These are phyloP conservation scores for Kernera saxatilis DNA, from an alignment of 345 rosid species.

Conservation along the genomic window DNA sequence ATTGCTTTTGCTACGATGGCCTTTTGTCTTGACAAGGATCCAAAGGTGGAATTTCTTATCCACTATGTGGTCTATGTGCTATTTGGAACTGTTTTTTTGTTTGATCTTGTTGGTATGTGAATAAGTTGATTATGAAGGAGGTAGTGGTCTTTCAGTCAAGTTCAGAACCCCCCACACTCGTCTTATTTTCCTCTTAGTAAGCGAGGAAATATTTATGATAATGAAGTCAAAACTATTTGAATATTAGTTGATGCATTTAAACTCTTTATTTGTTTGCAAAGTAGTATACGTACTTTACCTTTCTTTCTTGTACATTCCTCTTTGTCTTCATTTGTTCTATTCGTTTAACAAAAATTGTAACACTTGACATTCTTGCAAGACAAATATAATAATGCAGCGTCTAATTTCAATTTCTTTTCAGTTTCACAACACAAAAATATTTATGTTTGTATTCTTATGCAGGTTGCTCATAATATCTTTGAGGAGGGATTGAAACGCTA, in stretches of 20 bases:
- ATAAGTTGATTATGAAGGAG: neutral
- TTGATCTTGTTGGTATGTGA: neutral
- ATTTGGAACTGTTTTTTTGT: neutral
- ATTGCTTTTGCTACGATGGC: slow-evolving; percentile 91
- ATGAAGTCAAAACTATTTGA: neutral
- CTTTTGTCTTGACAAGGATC: slow-evolving; percentile 86
- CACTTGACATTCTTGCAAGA: neutral
- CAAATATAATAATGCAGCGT: neutral
- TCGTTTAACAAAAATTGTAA: neutral
- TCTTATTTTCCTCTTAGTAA: neutral
- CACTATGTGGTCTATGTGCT: slow-evolving; percentile 6
- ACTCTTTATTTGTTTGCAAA: neutral
- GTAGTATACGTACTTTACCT: neutral
- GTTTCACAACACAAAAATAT: neutral
- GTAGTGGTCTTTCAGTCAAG: slow-evolving; percentile 5
- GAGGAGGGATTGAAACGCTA: slow-evolving; percentile 87
- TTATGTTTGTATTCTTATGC: slow-evolving; percentile 32
- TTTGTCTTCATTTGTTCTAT: neutral
- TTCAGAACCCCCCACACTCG: neutral
- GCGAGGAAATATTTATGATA: neutral
- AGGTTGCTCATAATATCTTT: slow-evolving; percentile 87
- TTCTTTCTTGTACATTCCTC: neutral
- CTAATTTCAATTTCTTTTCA: neutral
- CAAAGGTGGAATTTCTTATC: slow-evolving; percentile 52
- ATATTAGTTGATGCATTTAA: neutral